These are phyloP conservation scores for Noccaea caerulescens DNA, from an alignment of 345 rosid genomes.

Conservation along the genomic window DNA sequence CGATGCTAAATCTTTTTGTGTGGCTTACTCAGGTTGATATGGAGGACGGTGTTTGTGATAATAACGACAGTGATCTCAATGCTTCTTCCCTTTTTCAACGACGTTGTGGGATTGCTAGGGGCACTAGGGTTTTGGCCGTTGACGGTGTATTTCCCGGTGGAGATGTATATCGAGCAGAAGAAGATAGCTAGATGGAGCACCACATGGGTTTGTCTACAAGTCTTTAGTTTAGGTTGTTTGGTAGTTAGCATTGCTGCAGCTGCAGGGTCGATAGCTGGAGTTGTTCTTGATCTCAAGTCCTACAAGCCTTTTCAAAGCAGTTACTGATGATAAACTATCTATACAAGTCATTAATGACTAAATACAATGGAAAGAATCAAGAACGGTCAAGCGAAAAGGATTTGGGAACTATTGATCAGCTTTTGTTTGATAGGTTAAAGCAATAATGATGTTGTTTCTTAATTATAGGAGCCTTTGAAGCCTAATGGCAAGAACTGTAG, in stretches of 20 bases:
- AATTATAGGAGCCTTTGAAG: background rate
- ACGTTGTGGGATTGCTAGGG: conserved; percentile 78
- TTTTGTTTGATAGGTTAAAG: conserved; percentile 21
- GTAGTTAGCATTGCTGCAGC: conserved; percentile 70
- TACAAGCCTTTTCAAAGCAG: conserved; percentile 66
- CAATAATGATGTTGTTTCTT: conserved; percentile 15
- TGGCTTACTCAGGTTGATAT: conserved; percentile 59
- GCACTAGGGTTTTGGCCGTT: conserved; percentile 95
- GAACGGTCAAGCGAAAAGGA: background rate
- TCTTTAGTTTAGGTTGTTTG: conserved; percentile 76
- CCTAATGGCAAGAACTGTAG: conserved; percentile 27
- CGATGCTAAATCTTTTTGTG: background rate
- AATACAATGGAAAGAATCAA: background rate
- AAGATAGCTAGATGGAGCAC: conserved; percentile 81
- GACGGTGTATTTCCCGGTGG: conserved; percentile 85
- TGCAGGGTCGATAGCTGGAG: conserved; percentile 83
- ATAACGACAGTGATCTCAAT: conserved; percentile 76
- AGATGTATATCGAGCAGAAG: conserved; percentile 82
- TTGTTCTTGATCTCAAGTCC: conserved; percentile 65
- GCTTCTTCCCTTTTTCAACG: conserved; percentile 91
- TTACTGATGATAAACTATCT: conserved; percentile 40
- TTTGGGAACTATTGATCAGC: conserved; percentile 1
- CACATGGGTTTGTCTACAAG: conserved; percentile 76
- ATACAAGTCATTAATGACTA: background rate
- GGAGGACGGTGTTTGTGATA: conserved; percentile 85